These are phyloP conservation scores for Aspergillus phoenicis DNA, from an alignment of 2,329 filamentous ascomycete genomes.

Conservation along the genomic window DNA sequence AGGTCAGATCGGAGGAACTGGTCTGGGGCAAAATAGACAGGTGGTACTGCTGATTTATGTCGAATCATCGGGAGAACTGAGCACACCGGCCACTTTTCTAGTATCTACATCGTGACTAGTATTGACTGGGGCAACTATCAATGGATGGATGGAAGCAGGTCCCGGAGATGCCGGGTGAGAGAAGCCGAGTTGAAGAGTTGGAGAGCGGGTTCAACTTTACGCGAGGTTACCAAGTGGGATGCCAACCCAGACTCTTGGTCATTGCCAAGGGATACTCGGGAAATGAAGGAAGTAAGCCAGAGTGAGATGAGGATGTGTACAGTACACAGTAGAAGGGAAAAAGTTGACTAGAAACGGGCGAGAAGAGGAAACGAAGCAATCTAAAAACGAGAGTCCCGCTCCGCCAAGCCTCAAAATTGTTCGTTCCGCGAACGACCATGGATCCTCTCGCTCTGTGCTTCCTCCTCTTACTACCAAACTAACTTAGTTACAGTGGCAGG, in stretches of 20 bases:
- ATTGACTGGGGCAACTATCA: not conserved
- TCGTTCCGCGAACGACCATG: slow-evolving; percentile 20
- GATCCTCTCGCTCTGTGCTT: not conserved
- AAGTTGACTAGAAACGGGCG: too few species aligned
- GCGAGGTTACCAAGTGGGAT: too few species aligned
- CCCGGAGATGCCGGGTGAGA: not conserved
- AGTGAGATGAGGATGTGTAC: too few species aligned
- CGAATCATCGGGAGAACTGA: not conserved
- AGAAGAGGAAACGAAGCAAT: not conserved
- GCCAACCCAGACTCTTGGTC: too few species aligned
- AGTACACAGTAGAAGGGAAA: too few species aligned
- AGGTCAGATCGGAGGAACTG: not conserved
- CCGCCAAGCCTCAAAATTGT: slow-evolving; percentile 18
- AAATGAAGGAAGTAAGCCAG: too few species aligned
- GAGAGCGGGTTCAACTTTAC: too few species aligned
- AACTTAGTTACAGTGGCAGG: too few species aligned
- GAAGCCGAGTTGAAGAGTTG: too few species aligned
- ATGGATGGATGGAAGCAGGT: not conserved
- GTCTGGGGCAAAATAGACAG: not conserved
- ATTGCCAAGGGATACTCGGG: too few species aligned
- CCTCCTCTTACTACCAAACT: too few species aligned
- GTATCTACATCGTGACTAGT: not conserved
- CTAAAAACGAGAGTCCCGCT: slow-evolving; percentile 13
- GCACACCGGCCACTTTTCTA: not conserved
- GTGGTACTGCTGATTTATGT: not conserved